Evolutionary conservation across 1,139 yeast species (phyloP).

Genomic region (Casaregolazyma suthepensis): DNA sequence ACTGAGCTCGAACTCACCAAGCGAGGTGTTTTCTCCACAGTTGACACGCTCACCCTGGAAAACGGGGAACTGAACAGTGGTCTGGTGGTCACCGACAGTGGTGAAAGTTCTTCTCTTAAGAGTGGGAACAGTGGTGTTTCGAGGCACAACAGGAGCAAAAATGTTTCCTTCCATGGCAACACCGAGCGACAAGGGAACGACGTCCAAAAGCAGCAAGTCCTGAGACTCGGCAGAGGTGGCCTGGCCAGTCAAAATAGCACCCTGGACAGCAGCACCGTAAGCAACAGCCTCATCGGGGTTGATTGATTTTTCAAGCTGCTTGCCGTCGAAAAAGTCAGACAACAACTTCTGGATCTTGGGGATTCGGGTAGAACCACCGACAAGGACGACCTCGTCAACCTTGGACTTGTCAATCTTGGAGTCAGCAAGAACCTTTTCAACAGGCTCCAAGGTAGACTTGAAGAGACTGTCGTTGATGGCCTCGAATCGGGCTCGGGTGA

Average conservation of each 20-base stretch:
- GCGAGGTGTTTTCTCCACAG: conserved; percentile 98
- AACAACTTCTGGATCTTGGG: conserved; percentile 88
- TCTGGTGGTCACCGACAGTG: conserved; percentile 99
- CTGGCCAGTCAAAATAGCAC: conserved; percentile 98
- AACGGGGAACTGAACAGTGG: conserved; percentile 99
- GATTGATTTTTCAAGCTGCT: conserved; percentile 82
- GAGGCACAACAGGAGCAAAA: conserved; percentile 98
- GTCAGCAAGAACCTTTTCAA: conserved; percentile 80
- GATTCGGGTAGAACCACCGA: conserved; percentile 92
- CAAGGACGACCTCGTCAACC: conserved; percentile 81
- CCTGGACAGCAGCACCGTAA: conserved; percentile 99
- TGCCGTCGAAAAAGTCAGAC: conserved; percentile 83
- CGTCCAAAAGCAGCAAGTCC: conserved; percentile 96
- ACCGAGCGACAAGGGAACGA: conserved; percentile 98
- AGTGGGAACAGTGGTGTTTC: conserved; percentile 99
- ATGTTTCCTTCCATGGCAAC: conserved; percentile 99
- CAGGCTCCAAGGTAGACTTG: conserved; percentile 83
- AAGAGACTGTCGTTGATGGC: conserved; percentile 77
- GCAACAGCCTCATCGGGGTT: conserved; percentile 98
- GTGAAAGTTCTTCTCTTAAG: conserved; percentile 99
- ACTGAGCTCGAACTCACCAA: conserved; percentile 99
- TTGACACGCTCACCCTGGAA: conserved; percentile 99
- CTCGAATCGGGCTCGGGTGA: conserved; percentile 90
- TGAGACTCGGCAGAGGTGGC: conserved; percentile 95
- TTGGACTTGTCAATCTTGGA: conserved; percentile 70